Evolutionary conservation across 805 yeast species (phyloP), one percentile per base, ranked within the genome.

Genomic region (Wickerhamiella lipophila): DNA sequence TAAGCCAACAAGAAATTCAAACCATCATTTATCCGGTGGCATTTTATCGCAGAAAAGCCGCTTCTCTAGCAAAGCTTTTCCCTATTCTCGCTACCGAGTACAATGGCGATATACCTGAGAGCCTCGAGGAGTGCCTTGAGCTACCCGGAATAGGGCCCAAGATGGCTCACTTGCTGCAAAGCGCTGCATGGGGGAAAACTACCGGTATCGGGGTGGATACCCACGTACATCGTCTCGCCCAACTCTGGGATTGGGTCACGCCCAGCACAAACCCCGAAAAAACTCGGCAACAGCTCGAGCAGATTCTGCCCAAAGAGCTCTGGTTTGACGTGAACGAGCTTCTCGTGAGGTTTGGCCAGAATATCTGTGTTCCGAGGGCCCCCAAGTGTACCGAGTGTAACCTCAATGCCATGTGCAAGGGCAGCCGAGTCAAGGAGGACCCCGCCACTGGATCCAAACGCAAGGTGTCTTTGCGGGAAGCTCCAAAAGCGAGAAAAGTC

Each of bases 141-240:
- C 66, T 88, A 27, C 96, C 96, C 0, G 97, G 97, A 0, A 94
- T 88, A 2, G 97, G 97, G 0, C 95, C 95, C 7, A 88, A 88
- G 62, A 88, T 88, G 97, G 95, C 94, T 0, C 82, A 75, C 60
- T 65, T 88, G 35, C 71, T 88, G 1, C 67, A 86, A 51, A 95
- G 86, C 58, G 74, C 77, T 36, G 95, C 92, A 0, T 87, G 96
- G 96, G 67, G 68, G 18, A 68, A 71, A 38, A 78, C 72, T 47
- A 67, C 70, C 12, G 96, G 96, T 0, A 84, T 88, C n/a, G 96
- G 96, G 7, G 96, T 88, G 9, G 97, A 88, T 61, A 88, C 85
- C 2, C 97, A 88, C 63, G 77, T 88, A 47, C 88, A 83, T 56
- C 68, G 97, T 47, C 67, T 87, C 51, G 78, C 87, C 0, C 78